Evolutionary conservation across 768 basidiomycete genomes (phyloP).

Genomic region (Mycena kentingensis): DNA sequence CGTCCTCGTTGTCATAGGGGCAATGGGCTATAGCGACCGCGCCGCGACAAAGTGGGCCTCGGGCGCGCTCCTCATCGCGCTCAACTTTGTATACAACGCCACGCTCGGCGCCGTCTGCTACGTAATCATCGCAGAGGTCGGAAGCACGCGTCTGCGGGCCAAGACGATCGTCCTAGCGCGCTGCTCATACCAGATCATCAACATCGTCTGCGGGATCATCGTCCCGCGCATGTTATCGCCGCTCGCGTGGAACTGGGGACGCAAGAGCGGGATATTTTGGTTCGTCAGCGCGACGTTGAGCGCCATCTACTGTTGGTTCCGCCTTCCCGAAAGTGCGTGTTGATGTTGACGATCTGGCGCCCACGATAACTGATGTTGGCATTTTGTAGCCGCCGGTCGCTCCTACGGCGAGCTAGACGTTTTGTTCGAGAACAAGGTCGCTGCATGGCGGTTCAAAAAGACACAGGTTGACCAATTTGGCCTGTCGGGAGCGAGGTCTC

Average conservation of each 20-base stretch:
- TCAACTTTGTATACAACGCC: conserved; percentile 26
- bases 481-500: not conserved
- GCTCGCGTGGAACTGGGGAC: conserved; percentile 28
- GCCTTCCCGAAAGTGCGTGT: conserved; percentile 23
- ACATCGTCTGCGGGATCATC: conserved; percentile 25
- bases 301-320: conserved; percentile 19
- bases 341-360: too few species aligned
- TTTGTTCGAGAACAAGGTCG: conserved; percentile 24
- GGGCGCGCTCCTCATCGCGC: conserved; percentile 22
- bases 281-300: conserved; percentile 19
- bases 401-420: conserved; percentile 26
- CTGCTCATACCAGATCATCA: conserved; percentile 23
- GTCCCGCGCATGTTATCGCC: conserved; percentile 27
- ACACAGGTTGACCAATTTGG: conserved; percentile 23
- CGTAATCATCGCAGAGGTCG: conserved; percentile 25
- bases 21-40: conserved; percentile 14
- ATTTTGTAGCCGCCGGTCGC: conserved; percentile 13
- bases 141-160: conserved; percentile 23
- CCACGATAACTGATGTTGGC: not conserved
- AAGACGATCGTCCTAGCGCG: conserved; percentile 27
- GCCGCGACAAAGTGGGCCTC: conserved; percentile 18
- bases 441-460: conserved; percentile 25
- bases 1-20: conserved; percentile 27
- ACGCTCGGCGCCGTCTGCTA: conserved; percentile 28
- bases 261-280: conserved; percentile 27